A percentile compares a stretch with the other conserved stretches of the same genome.
Conservation (phyloP, 176 grass and related monocot species). For the Lolium multiflorum region DNA sequence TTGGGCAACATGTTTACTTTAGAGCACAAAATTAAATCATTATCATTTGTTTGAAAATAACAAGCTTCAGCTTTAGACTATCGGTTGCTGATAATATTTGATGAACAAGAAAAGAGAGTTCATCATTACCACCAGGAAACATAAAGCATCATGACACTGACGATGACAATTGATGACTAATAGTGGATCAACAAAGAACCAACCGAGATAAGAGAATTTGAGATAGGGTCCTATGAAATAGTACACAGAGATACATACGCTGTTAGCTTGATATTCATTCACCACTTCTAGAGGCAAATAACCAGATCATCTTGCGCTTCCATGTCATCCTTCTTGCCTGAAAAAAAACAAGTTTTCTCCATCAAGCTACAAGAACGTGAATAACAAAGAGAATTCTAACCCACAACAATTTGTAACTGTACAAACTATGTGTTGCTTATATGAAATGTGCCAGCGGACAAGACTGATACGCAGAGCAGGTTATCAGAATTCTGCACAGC, state of each 20-base stretch:
- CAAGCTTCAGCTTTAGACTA: not conserved
- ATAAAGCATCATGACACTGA: not conserved
- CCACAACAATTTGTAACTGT: not conserved
- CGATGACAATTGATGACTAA: not conserved
- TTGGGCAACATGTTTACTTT: not conserved
- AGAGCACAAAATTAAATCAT: not conserved
- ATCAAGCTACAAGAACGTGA: not conserved
- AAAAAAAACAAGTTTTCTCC: not conserved
- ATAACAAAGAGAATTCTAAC: not conserved
- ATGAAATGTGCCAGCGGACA: not conserved
- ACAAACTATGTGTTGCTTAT: not conserved
- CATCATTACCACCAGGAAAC: not conserved
- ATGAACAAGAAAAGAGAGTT: not conserved
- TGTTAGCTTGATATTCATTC: not conserved
- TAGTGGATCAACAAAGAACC: not conserved
- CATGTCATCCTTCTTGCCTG: slow-evolving; percentile 14
- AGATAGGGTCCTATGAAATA: not conserved
- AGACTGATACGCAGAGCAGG: not conserved
- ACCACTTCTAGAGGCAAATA: slow-evolving; percentile 7
- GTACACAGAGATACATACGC: not conserved
- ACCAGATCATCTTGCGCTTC: not conserved
- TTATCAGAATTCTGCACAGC: not conserved
- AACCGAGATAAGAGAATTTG: not conserved
- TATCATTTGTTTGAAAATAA: not conserved
- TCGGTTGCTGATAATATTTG: not conserved